A percentile compares a stretch with the other conserved stretches of the same genome.
These are phyloP conservation scores for Fremontodendron californicum DNA, from an alignment of 345 rosid species.

Conservation along the genomic window DNA sequence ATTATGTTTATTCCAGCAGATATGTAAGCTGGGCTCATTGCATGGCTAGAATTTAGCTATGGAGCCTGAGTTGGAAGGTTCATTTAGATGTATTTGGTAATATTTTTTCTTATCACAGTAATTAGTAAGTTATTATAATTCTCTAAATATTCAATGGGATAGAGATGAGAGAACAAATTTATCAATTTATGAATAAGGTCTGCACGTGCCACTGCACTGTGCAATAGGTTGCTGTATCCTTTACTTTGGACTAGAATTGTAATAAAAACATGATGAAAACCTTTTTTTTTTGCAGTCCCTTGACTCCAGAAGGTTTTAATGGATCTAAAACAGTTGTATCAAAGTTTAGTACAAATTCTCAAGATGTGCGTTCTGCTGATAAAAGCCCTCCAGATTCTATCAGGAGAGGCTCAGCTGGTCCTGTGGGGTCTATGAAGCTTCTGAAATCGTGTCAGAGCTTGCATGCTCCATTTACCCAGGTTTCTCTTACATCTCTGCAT, in stretches of 20 bases:
- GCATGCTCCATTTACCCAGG: constrained; percentile 98
- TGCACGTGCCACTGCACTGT: neutral
- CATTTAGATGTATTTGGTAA: neutral
- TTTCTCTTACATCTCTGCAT: constrained; percentile 27
- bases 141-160: neutral
- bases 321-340: constrained; percentile 20
- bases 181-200: neutral
- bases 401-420: constrained; percentile 89
- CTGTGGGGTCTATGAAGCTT: constrained; percentile 79
- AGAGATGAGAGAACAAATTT: neutral
- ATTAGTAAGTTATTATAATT: neutral
- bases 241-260: neutral
- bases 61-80: neutral
- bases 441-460: constrained; percentile 69
- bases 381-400: constrained; percentile 36
- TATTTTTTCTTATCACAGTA: neutral
- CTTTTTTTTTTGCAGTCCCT: constrained; percentile 28
- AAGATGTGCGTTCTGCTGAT: constrained; percentile 27
- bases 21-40: neutral
- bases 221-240: neutral
- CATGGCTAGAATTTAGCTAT: neutral
- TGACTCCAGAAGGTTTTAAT: constrained; percentile 23
- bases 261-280: neutral
- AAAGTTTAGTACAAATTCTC: constrained; percentile 29
- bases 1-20: neutral